Conservation (phyloP, 768 basidiomycete genomes). For the Daedaleopsis sinensis region DNA sequence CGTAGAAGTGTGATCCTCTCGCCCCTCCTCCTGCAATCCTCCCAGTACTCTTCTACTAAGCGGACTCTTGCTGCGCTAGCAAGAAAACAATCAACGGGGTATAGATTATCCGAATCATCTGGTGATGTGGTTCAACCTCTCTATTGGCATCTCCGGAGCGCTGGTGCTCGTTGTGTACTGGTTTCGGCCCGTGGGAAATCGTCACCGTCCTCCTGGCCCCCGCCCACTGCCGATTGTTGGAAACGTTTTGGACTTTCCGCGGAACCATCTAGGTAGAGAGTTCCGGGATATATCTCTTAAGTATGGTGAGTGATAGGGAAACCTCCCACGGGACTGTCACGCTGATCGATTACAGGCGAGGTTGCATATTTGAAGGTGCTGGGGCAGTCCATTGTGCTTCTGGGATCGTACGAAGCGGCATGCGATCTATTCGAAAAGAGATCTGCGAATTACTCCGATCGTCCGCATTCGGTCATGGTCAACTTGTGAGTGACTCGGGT, state of each 20-base stretch:
- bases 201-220: conserved; percentile 27
- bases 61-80: no score
- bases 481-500: conserved; percentile 63
- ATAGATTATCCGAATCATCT: not conserved
- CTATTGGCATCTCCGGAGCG: not conserved
- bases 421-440: conserved; percentile 71
- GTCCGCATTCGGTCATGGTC: conserved; percentile 67
- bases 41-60: not conserved
- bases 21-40: not conserved
- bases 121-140: not conserved
- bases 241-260: conserved; percentile 25
- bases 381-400: conserved; percentile 67
- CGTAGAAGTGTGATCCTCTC: no score
- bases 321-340: not conserved
- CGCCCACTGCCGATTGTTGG: conserved; percentile 26
- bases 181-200: not conserved
- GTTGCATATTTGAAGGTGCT: conserved; percentile 67
- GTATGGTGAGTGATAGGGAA: conserved; percentile 16
- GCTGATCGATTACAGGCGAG: conserved; percentile 47
- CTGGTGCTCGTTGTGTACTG: not conserved
- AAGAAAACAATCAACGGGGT: not conserved
- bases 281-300: conserved; percentile 15
- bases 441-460: conserved; percentile 75
- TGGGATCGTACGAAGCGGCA: conserved; percentile 61
- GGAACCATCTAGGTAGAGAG: conserved; percentile 8